Conservation (phyloP, 495 filamentous ascomycete species). For the Penicillium silybi region DNA sequence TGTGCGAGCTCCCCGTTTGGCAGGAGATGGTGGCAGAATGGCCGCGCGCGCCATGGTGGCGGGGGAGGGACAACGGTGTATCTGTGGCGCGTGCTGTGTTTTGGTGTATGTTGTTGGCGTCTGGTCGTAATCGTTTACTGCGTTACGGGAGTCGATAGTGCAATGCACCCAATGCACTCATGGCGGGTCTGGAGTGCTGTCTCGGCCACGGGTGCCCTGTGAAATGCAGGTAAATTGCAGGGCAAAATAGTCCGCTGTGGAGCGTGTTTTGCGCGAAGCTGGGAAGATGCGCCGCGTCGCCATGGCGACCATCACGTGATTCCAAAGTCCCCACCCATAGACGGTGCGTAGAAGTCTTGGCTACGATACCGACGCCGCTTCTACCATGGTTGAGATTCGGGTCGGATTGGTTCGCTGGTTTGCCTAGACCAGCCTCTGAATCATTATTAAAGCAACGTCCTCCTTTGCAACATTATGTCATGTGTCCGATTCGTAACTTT, state of each 20-base stretch:
- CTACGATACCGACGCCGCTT: too few species aligned
- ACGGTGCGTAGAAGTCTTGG: too few species aligned
- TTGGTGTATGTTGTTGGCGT: slow-evolving; percentile 1
- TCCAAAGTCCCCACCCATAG: not conserved
- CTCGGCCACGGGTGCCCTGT: slow-evolving; percentile 2
- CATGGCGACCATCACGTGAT: slow-evolving; percentile 14
- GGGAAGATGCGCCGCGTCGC: slow-evolving; percentile 2
- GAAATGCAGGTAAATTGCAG: slow-evolving; percentile 10
- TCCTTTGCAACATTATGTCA: too few species aligned
- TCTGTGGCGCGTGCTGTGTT: slow-evolving; percentile 2
- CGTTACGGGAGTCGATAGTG: not conserved
- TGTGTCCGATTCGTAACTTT: too few species aligned
- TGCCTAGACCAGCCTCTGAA: too few species aligned
- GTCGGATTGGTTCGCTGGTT: too few species aligned
- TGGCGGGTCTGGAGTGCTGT: slow-evolving; percentile 9
- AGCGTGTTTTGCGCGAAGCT: slow-evolving; percentile 14
- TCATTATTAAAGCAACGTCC: too few species aligned
- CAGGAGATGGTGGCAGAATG: slow-evolving; percentile 34
- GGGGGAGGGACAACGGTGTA: not conserved
- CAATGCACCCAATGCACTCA: slow-evolving; percentile 14
- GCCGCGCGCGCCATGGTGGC: slow-evolving; percentile 41
- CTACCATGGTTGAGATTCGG: too few species aligned
- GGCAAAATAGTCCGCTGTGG: slow-evolving; percentile 13
- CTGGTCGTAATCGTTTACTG: not conserved
- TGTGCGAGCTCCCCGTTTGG: slow-evolving; percentile 33